A percentile compares a stretch with the other conserved stretches of the same genome.
These are phyloP conservation scores for Saccharomyces eubayanus DNA, from an alignment of 805 yeast species.

Conservation along the genomic window DNA sequence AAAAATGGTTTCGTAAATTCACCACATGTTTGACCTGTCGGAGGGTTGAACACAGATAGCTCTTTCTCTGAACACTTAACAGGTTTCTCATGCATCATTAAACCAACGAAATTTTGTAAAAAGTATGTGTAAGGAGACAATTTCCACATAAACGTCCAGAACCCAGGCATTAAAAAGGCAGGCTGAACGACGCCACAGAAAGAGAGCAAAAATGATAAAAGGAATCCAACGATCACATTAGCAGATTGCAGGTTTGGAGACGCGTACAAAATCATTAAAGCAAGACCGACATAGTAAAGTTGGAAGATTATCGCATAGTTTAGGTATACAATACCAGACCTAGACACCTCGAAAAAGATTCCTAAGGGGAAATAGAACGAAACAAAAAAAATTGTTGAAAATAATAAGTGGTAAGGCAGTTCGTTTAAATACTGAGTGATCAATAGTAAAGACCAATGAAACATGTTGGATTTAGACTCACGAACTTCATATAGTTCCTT, in stretches of 20 bases:
- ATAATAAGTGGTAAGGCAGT: conserved; percentile 29
- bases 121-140: conserved; percentile 38
- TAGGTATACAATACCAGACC: conserved; percentile 46
- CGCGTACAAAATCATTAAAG: conserved; percentile 27
- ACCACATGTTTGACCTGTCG: conserved; percentile 19
- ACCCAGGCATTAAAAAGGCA: conserved; percentile 31
- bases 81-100: conserved; percentile 39
- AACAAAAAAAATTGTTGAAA: conserved; percentile 30
- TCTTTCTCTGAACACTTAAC: conserved; percentile 36
- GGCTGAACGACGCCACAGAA: conserved; percentile 37
- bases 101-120: conserved; percentile 39
- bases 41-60: conserved; percentile 15
- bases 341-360: conserved; percentile 24
- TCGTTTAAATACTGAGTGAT: conserved; percentile 31
- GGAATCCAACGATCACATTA: conserved; percentile 19
- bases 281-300: conserved; percentile 36
- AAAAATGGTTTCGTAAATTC: conserved; percentile 16
- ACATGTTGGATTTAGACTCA: conserved; percentile 36
- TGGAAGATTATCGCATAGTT: conserved; percentile 37
- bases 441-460: conserved; percentile 34
- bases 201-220: conserved; percentile 27
- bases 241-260: conserved; percentile 25
- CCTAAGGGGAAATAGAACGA: conserved; percentile 36
- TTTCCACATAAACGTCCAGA: conserved; percentile 38
- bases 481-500: conserved; percentile 36